Conservation (phyloP, 164 flowering plant genomes). For the Piper betle region DNA sequence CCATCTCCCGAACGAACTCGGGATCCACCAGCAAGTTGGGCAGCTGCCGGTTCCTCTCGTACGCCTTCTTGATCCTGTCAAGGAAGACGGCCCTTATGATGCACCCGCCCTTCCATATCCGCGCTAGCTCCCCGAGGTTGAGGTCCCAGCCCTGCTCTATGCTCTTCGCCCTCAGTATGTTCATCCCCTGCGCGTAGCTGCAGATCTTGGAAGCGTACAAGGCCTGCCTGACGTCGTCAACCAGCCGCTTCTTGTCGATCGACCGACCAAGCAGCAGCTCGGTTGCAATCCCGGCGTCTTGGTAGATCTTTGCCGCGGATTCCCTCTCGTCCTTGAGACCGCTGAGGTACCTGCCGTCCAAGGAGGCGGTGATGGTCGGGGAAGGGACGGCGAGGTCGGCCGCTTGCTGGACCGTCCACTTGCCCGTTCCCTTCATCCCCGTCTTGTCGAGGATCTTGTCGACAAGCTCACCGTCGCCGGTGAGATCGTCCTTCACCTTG, state of each 20-base stretch:
- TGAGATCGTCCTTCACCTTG: conserved; percentile 20
- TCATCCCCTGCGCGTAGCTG: conserved; percentile 43
- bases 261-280: conserved; percentile 10
- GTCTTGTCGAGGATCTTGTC: conserved; percentile 40
- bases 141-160: conserved; percentile 30
- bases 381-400: conserved; percentile 23
- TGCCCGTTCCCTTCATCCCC: conserved; percentile 43
- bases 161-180: conserved; percentile 33
- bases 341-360: conserved; percentile 16
- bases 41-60: conserved; percentile 29
- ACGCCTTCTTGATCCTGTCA: conserved; percentile 34
- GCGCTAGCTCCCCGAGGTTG: conserved; percentile 6
- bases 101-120: conserved; percentile 33
- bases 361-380: not conserved
- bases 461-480: conserved; percentile 25
- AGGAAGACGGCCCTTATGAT: conserved; percentile 34
- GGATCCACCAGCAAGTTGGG: conserved; percentile 32
- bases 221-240: conserved; percentile 39
- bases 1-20: conserved; percentile 36
- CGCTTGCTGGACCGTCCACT: conserved; percentile 45
- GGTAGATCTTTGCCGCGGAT: conserved; percentile 17
- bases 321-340: conserved; percentile 39
- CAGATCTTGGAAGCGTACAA: conserved; percentile 34
- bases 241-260: conserved; percentile 27
- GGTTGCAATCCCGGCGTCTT: conserved; percentile 18